phyloP scores from a whole-genome alignment of 2,329 filamentous ascomycete genomes.

The Periconia macrospinosa region DNA sequence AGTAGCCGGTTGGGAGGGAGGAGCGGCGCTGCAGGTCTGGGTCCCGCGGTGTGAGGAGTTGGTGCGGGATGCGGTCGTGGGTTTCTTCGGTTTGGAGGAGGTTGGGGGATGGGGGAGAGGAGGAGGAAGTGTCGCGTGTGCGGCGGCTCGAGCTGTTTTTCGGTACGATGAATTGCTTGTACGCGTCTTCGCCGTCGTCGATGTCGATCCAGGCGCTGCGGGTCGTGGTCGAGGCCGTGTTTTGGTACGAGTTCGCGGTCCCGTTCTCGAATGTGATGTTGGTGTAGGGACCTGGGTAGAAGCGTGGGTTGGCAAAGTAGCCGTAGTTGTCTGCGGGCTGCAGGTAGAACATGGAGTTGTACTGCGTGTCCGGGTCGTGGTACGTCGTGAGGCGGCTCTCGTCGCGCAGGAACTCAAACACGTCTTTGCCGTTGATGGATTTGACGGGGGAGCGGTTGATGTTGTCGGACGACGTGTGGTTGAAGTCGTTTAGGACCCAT shows the following conservation, averaged over 20 bases:
- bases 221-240: conserved; percentile 31
- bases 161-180: conserved; percentile 36
- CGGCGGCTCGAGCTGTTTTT: background rate
- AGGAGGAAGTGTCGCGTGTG: too few species aligned
- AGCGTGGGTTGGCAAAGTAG: conserved; percentile 33
- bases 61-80: conserved; percentile 24
- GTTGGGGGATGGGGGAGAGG: too few species aligned
- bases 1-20: conserved; percentile 35
- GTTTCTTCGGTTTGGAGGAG: background rate
- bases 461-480: conserved; percentile 18
- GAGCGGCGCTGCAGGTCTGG: conserved; percentile 25
- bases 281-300: conserved; percentile 33
- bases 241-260: conserved; percentile 31
- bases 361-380: conserved; percentile 47
- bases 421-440: conserved; percentile 42
- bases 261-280: conserved; percentile 42
- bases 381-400: conserved; percentile 32
- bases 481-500: conserved; percentile 36
- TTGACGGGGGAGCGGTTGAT: conserved; percentile 39
- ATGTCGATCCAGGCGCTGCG: conserved; percentile 32
- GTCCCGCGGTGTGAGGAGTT: conserved; percentile 34
- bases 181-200: conserved; percentile 43
- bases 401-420: conserved; percentile 36
- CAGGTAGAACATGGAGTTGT: conserved; percentile 44
- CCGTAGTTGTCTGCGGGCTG: conserved; percentile 33